Evolutionary conservation across 2,329 filamentous ascomycete genomes (phyloP), one percentile per base, ranked within the genome.

Genomic region (Trichoderma citrinoviride): DNA sequence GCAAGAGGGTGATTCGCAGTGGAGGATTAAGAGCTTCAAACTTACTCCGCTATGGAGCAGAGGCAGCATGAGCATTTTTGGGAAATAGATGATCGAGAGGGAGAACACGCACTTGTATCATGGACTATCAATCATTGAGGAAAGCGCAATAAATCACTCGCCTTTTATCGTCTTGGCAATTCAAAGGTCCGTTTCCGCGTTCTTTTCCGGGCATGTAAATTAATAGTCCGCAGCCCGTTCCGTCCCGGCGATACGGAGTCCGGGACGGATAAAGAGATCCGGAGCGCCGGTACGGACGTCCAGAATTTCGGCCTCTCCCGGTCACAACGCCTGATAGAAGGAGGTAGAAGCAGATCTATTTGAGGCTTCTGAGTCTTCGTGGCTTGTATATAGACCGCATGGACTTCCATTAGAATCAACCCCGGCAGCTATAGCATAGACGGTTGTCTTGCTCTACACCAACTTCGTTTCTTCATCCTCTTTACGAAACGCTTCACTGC

Each of bases 1-100:
- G 12, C 27, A 47, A 21, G 19, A 50, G 14, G 44, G 44, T 21
- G 17, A 17, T 14, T 21, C 3, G 43, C 12, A 33, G 27, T 58
- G 55, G 55, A 47, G 10, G 43, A 58, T 58, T 5, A 33, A 58
- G n/a, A 27, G 43, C 17, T 21, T 58, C 12, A 27, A 58, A 10
- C 12, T 58, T 47, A 29, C 46, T 7, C 56, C 56, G 40, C 21
- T 60, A 19, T 50, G 55, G 55, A 58, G 55, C 55, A 27, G 27
- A 10, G 55, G 56, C 12, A 60, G 17, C 56, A 37, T 25, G 27
- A 50, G 29, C 12, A 21, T 60, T 41, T 27, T 60, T 14, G 55
- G 27, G 12, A 6, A 58, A 27, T 47, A 14, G 33, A 37, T 5
- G 33, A 12, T n/a, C 12, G 33, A 14, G 33, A 37, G 33, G 33